Percentiles rank a stretch among this genome's conserved stretches.
These are phyloP conservation scores for Xylaria sp. DNA, from an alignment of 2,329 filamentous ascomycete species.

Conservation along the genomic window DNA sequence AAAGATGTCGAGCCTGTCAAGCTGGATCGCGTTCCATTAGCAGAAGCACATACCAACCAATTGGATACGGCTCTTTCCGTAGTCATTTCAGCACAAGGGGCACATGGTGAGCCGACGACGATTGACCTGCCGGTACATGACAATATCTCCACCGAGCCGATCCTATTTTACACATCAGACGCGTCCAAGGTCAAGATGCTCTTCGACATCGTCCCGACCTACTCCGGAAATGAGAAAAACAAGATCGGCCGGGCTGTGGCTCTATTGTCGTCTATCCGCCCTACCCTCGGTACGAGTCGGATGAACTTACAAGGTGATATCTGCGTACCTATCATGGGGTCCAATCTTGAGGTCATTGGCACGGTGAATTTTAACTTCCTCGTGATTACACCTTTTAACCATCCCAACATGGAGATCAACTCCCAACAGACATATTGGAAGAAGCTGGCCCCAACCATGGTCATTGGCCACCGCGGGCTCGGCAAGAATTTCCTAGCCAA, in stretches of 20 bases:
- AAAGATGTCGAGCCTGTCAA: constrained; percentile 84
- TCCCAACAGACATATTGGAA: constrained; percentile 97
- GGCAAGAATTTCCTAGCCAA: constrained; percentile 90
- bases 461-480: constrained; percentile 76
- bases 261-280: constrained; percentile 85
- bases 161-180: constrained; percentile 86
- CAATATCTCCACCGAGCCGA: constrained; percentile 91
- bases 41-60: constrained; percentile 90
- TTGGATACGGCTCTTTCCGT: constrained; percentile 94
- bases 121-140: constrained; percentile 95
- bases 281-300: constrained; percentile 83
- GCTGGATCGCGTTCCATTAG: constrained; percentile 87
- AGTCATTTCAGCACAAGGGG: constrained; percentile 87
- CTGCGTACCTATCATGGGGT: constrained; percentile 88
- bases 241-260: constrained; percentile 92
- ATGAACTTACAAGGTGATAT: constrained; percentile 93
- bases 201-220: constrained; percentile 96
- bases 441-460: constrained; percentile 88
- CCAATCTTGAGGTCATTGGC: constrained; percentile 89
- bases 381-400: constrained; percentile 92
- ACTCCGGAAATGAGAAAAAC: constrained; percentile 87
- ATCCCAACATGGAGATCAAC: constrained; percentile 92
- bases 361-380: constrained; percentile 97
- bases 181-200: constrained; percentile 84
- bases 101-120: constrained; percentile 85